Evolutionary conservation across 1,284 basidiomycete species (phyloP), one percentile per base, ranked within the genome.

Genomic region (Ganoderma meredithae): DNA sequence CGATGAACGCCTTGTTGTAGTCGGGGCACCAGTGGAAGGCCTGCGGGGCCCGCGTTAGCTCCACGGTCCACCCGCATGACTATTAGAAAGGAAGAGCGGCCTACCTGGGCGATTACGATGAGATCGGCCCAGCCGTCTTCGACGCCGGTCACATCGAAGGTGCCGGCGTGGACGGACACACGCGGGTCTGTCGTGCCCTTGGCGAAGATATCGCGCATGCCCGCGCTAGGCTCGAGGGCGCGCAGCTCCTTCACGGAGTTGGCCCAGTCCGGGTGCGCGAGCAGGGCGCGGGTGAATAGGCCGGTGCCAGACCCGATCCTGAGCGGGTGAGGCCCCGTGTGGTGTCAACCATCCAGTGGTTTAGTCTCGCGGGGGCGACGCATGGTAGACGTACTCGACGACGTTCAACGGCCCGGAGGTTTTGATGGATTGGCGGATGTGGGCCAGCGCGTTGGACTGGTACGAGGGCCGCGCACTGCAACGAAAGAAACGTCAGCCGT

Each of bases 21-120:
- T 94, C 86, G 2, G 90, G 90, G 73, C 90, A 93, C 93, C 93
- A 95, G 79, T 95, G 93, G 76, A 89, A 95, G 15, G 93, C 93
- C 89, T 94, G 71, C 25, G 5, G 62, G 22, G 47, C 8, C 15
- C 9, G 27, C 52, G n/a, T 56, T 36, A 55, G 27, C 13, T 53
- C 8, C 36, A 1, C 1, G 36, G 36, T 39, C 36, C 36, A 10
- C 36, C 36, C 36, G 36, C 25, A 22, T 7, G 22, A 31, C 60
- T 17, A 0, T 6, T 7, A 8, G n/a, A 22, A 22, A 47, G n/a
- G n/a, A 22, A 60, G 15, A 25, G 47, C 12, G 19, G 33, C 63
- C 15, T 61, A 91, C 92, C 85, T 94, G 92, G 2, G 93, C 93
- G 58, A 93, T 84, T 43, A 94, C 79, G 22, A 94, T 79, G 22